Percentiles rank a stretch among this genome's conserved stretches.
These are phyloP conservation scores for Penicillium tannophilum DNA, from an alignment of 495 filamentous ascomycete species.

Conservation along the genomic window DNA sequence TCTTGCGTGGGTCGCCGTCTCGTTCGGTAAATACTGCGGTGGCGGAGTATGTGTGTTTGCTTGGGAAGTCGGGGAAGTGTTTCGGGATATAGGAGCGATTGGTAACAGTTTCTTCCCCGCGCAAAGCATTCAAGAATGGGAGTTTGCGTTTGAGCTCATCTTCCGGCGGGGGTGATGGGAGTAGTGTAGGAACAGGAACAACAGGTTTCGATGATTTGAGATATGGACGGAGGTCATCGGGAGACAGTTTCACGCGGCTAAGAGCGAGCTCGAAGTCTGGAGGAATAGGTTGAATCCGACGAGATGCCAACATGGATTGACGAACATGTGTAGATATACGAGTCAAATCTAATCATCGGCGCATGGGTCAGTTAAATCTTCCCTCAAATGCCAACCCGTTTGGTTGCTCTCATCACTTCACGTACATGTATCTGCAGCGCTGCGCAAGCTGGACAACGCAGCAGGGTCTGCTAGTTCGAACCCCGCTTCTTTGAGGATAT, in stretches of 20 bases:
- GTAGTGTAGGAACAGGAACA: constrained; percentile 32
- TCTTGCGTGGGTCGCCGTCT: constrained; percentile 68
- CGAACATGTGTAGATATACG: constrained; percentile 57
- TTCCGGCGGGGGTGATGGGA: constrained; percentile 50
- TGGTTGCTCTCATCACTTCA: constrained; percentile 1
- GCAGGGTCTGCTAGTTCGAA: constrained; percentile 58
- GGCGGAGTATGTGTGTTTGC: constrained; percentile 70
- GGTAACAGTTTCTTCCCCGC: constrained; percentile 50
- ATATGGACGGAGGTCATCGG: constrained; percentile 44
- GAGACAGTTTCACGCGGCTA: constrained; percentile 32
- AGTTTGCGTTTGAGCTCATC: constrained; percentile 42
- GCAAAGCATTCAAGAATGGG: constrained; percentile 57
- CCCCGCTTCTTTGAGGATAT: constrained; percentile 55
- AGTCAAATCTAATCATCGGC: constrained; percentile 52
- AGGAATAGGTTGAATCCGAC: constrained; percentile 64
- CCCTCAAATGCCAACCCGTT: neutral
- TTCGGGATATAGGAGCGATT: constrained; percentile 59
- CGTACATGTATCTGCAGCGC: constrained; percentile 66
- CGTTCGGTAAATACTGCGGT: constrained; percentile 67
- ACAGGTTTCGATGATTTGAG: constrained; percentile 40
- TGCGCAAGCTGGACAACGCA: constrained; percentile 61
- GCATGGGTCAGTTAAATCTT: constrained; percentile 2
- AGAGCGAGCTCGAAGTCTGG: constrained; percentile 71
- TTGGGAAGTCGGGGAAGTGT: constrained; percentile 71
- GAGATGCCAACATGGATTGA: constrained; percentile 60